These are phyloP conservation scores for Dothiorella sarmentorum DNA, from an alignment of 2,329 filamentous ascomycete species.

Conservation along the genomic window DNA sequence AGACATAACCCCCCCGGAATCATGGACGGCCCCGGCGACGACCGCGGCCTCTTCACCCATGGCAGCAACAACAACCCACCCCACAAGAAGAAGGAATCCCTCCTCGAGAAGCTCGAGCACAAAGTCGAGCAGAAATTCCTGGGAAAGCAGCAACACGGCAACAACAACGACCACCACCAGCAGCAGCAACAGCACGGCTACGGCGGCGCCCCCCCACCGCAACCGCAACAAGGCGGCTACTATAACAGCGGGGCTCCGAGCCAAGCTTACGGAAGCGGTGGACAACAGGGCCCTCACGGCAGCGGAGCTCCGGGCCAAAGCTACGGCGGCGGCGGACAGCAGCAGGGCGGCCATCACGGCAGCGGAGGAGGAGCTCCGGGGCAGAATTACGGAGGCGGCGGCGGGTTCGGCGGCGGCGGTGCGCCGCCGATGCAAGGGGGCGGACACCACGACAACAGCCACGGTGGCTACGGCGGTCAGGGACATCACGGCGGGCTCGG, in stretches of 20 bases:
- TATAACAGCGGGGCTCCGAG: neutral
- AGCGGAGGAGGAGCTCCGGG: neutral
- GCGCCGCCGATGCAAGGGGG: neutral
- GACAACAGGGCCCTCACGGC: neutral
- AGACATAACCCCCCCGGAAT: neutral
- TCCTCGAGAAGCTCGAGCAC: conserved; percentile 16
- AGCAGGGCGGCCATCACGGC: neutral
- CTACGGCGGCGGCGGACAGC: neutral
- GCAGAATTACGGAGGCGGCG: neutral
- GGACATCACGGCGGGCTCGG: conserved; percentile 1
- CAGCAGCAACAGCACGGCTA: neutral
- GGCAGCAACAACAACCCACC: neutral
- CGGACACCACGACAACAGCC: neutral
- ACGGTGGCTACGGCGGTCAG: neutral
- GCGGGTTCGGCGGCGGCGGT: neutral
- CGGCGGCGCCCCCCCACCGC: neutral
- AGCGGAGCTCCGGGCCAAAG: neutral
- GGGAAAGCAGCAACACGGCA: neutral
- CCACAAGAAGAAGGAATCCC: conserved; percentile 11
- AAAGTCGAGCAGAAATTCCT: conserved; percentile 9
- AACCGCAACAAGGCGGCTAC: conserved; percentile 5
- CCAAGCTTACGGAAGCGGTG: no score
- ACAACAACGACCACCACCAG: neutral
- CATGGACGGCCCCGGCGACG: conserved; percentile 1
- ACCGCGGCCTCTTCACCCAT: conserved; percentile 4